These are phyloP conservation scores for Saccharomycopsis hybrid DNA, from an alignment of 1,139 yeast species.

Conservation along the genomic window DNA sequence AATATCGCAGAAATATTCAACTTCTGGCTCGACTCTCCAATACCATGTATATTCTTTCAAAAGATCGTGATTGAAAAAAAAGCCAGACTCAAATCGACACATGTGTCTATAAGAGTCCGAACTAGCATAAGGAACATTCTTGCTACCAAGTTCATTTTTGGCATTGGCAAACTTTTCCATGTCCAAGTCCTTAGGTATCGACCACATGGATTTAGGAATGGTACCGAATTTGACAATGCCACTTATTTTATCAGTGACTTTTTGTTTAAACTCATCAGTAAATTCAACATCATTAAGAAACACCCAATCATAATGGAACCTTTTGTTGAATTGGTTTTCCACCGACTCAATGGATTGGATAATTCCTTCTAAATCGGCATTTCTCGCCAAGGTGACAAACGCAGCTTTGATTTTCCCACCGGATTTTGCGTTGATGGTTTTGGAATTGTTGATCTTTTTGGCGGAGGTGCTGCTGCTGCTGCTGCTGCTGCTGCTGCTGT, in stretches of 20 bases:
- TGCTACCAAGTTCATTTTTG: slow-evolving; percentile 36
- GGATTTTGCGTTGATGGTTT: neutral
- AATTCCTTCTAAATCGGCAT: slow-evolving; percentile 43
- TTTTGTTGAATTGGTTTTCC: slow-evolving; percentile 52
- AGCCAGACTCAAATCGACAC: slow-evolving; percentile 57
- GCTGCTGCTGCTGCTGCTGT: neutral
- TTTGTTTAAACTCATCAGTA: slow-evolving; percentile 36
- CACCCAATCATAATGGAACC: slow-evolving; percentile 56
- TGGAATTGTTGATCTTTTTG: neutral
- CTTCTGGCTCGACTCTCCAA: slow-evolving; percentile 60
- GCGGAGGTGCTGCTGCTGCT: neutral
- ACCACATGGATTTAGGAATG: slow-evolving; percentile 48
- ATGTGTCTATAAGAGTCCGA: slow-evolving; percentile 47
- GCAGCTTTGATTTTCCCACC: slow-evolving; percentile 43
- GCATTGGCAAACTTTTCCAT: slow-evolving; percentile 32
- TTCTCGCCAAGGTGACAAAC: slow-evolving; percentile 51
- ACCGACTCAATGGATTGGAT: slow-evolving; percentile 45
- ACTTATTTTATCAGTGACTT: slow-evolving; percentile 41
- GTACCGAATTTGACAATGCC: slow-evolving; percentile 55
- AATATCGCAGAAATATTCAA: slow-evolving; percentile 48
- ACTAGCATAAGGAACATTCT: slow-evolving; percentile 43
- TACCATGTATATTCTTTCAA: slow-evolving; percentile 36
- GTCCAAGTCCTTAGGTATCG: slow-evolving; percentile 34
- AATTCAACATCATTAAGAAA: slow-evolving; percentile 54
- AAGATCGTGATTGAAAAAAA: slow-evolving; percentile 46